Evolutionary conservation across 495 filamentous ascomycete genomes (phyloP), one percentile per base, ranked within the genome.

Genomic region (Mytilinidion resinicola): DNA sequence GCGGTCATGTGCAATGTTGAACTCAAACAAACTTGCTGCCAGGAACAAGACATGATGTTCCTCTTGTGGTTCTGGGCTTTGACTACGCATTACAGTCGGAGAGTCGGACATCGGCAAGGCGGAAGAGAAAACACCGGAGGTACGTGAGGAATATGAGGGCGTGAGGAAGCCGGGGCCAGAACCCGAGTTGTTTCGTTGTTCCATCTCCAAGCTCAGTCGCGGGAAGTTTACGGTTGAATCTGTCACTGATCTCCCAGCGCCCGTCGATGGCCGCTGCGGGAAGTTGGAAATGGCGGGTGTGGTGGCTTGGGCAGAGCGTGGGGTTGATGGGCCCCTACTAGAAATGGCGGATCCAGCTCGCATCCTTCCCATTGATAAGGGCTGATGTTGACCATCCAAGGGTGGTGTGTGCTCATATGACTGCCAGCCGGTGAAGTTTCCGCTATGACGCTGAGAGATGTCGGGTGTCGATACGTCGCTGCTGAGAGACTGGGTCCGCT

Each of bases 1-100:
- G 59, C 93, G 85, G n/a, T 88, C 85, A 33, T 86, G 88, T 61
- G 92, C 88, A 58, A 97, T 96, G 68, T 95, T 91, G 73, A 97
- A 99, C 66, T 96, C 90, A 68, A 95, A 97, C 14, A 97, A 79
- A 63, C 88, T 93, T 10, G 95, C 93, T 12, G 91, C 95, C 9
- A 96, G 77, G 77, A 96, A 99, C 33, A 99, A 74, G 4, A 85
- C 80, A 9, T 75, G 74, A 11, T 73, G 77, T 35, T 77, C 77
- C 0, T 71, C 69, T 14, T 57, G 33, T 39, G 43, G 17, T 14
- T 61, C 64, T 9, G 17, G 42, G 9, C 25, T 53, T 10, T 15
- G 58, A 38, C 15, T 9, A n/a, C 20, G 7, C 11, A 19, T 49
- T 15, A 21, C 33, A 1, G 37, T 37, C 4, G 56, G 56, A 4